Evolutionary conservation across 805 yeast species (phyloP), one percentile per base, ranked within the genome.

Genomic region (Cyberlindnera xishuangbannaensis): DNA sequence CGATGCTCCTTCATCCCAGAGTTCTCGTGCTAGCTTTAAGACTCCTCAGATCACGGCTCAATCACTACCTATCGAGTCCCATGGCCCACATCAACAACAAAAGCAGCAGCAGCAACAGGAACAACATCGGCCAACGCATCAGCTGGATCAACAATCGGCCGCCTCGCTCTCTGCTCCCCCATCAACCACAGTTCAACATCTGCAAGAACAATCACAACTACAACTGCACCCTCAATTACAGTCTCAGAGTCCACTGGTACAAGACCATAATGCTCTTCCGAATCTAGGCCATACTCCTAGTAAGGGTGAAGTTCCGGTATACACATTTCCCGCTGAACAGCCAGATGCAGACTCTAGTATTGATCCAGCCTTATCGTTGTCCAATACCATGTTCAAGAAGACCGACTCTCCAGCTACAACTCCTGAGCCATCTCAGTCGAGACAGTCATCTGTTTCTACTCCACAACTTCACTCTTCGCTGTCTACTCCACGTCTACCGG

Each of bases 311-410:
- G 31, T 30, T 15, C 34, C 34, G 13, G 29, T 26, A 15, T 28
- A 13, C 30, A 30, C 33, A 10, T 39, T 36, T 31, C 24, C 37
- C 16, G 18, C 36, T 16, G 34, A 28, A 14, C 30, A 26, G 15
- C 21, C 16, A 11, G 22, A 20, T 18, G 34, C 25, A 2, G 27
- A 27, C 10, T 17, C 27, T 5, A 28, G n/a, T 20, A n/a, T 31
- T 25, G 43, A 33, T 25, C 27, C 34, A 15, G 36, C 43, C 7
- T 17, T 40, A 26, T 18, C 15, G 4, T 17, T 40, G 18, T 41
- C 41, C 3, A 37, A 36, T 15, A 32, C 35, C 25, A 38, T 41
- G 38, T 31, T 38, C 22, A 27, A 39, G 27, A 41, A 31, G 23
- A 9, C 23, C 23, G 12, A 9, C 23, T 20, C 23, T 20, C 23